Conservation (phyloP, 352 stramenopile genomes). For the Achlya hypogyna region DNA sequence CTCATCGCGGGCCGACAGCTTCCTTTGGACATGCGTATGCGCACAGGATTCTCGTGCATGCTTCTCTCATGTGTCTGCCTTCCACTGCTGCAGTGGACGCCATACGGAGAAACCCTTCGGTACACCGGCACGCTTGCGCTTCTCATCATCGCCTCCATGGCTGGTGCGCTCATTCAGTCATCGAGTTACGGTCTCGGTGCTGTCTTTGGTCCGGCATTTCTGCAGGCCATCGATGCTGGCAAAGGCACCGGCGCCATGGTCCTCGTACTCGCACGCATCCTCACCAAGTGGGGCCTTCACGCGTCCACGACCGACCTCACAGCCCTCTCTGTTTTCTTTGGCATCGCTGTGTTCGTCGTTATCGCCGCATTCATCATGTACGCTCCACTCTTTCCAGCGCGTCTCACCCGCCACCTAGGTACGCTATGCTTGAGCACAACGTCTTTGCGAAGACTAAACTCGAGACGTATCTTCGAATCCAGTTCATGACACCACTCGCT, state of each 20-base stretch:
- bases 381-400: not conserved
- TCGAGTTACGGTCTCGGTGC: slow-evolving; percentile 62
- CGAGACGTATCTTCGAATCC: slow-evolving; percentile 54
- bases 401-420: slow-evolving; percentile 47
- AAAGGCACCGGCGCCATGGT: slow-evolving; percentile 71
- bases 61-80: slow-evolving; percentile 46
- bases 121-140: slow-evolving; percentile 53
- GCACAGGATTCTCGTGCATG: slow-evolving; percentile 43
- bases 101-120: slow-evolving; percentile 22
- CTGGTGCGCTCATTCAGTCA: slow-evolving; percentile 59
- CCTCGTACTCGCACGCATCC: slow-evolving; percentile 50
- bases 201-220: slow-evolving; percentile 67
- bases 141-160: slow-evolving; percentile 54
- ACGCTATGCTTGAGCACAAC: slow-evolving; percentile 39
- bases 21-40: slow-evolving; percentile 45
- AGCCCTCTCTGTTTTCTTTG: slow-evolving; percentile 63
- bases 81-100: slow-evolving; percentile 35
- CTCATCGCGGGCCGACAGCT: slow-evolving; percentile 56
- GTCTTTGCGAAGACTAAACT: slow-evolving; percentile 54
- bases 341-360: slow-evolving; percentile 31
- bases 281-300: slow-evolving; percentile 43
- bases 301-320: slow-evolving; percentile 22
- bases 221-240: slow-evolving; percentile 68
- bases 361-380: slow-evolving; percentile 1
- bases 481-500: slow-evolving; percentile 47